These are phyloP conservation scores for Aspergillus ochraceus DNA, from an alignment of 2,329 filamentous ascomycete genomes.

Conservation along the genomic window DNA sequence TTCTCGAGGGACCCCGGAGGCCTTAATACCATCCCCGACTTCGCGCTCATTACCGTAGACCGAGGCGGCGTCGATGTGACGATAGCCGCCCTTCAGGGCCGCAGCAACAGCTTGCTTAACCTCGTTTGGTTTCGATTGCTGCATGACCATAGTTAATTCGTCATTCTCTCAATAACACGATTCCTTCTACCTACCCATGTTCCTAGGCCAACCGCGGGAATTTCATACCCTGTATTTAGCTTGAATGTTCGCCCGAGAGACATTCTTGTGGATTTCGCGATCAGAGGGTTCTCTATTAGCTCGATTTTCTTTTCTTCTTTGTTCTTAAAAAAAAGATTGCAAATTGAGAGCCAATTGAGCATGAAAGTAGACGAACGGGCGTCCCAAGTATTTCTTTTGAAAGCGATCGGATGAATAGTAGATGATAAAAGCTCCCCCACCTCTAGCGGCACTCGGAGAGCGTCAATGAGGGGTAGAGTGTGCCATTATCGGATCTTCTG, in stretches of 20 bases:
- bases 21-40: conserved; percentile 44
- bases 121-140: conserved; percentile 65
- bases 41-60: conserved; percentile 47
- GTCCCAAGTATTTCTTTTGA: too few species aligned
- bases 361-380: too few species aligned
- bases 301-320: too few species aligned
- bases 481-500: too few species aligned
- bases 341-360: too few species aligned
- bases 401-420: too few species aligned
- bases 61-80: conserved; percentile 53
- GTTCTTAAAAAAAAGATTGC: too few species aligned
- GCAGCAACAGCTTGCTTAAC: conserved; percentile 47
- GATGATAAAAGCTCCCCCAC: too few species aligned
- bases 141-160: conserved; percentile 32
- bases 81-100: conserved; percentile 52
- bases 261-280: not conserved
- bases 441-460: too few species aligned
- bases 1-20: conserved; percentile 31
- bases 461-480: too few species aligned
- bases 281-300: too few species aligned
- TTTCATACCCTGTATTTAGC: conserved; percentile 1
- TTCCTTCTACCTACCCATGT: conserved; percentile 2
- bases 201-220: conserved; percentile 1
- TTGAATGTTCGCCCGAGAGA: conserved; percentile 1
- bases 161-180: not conserved